Evolutionary conservation across 2,329 filamentous ascomycete genomes (phyloP).

Genomic region (Nemania sp.): DNA sequence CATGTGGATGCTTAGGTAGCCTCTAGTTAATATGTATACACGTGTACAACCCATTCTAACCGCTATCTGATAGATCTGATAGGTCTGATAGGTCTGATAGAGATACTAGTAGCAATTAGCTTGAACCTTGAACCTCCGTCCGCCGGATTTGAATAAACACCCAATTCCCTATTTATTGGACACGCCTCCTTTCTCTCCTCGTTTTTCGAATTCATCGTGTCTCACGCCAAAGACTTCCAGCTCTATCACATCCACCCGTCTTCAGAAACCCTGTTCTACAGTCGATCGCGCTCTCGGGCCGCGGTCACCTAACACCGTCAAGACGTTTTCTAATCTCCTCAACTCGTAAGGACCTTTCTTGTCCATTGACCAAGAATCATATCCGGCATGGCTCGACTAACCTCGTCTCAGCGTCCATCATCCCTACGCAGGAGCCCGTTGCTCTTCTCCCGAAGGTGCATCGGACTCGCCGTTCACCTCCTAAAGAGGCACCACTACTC

Average conservation of each 20-base stretch:
- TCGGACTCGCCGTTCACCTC: slow-evolving; percentile 66
- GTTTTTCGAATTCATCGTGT: background rate
- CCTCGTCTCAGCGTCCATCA: slow-evolving; percentile 73
- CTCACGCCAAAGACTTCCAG: slow-evolving; percentile 4
- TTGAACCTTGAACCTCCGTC: background rate
- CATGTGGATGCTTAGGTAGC: too few species aligned
- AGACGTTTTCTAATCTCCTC: slow-evolving; percentile 98
- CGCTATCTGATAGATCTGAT: too few species aligned
- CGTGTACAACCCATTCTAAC: too few species aligned
- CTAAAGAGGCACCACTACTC: slow-evolving; percentile 50
- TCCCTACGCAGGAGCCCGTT: slow-evolving; percentile 95
- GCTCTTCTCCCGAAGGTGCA: slow-evolving; percentile 85
- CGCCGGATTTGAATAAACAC: slow-evolving; percentile 9
- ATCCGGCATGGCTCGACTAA: slow-evolving; percentile 28
- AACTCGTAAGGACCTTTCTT: slow-evolving; percentile 73
- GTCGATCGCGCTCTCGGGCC: slow-evolving; percentile 60
- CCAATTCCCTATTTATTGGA: background rate
- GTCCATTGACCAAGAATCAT: background rate
- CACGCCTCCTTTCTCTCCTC: background rate
- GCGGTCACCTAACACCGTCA: slow-evolving; percentile 72
- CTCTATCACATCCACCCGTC: background rate
- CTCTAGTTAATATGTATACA: too few species aligned
- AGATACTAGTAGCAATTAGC: too few species aligned
- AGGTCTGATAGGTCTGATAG: too few species aligned
- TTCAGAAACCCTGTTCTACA: slow-evolving; percentile 22